Evolutionary conservation across 441 rosid species (phyloP), one percentile per base, ranked within the genome.

Genomic region (Adansonia gregorii): DNA sequence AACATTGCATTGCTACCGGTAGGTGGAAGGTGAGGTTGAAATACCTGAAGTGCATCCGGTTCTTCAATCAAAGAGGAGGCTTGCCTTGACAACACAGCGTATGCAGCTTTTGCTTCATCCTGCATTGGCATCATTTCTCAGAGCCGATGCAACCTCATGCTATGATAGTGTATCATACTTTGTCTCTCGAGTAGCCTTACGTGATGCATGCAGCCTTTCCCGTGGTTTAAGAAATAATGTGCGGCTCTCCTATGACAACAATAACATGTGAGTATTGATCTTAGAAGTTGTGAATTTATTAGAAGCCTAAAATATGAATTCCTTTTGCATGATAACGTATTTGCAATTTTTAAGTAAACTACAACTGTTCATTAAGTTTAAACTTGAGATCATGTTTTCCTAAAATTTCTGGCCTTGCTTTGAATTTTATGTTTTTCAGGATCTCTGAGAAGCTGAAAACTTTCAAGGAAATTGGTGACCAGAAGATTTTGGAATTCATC

Each of bases 51-150:
- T 85, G 35, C 82, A 19, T 3, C 89, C 85, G 24, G n/a, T 79
- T 60, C 78, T 81, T 72, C 86, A 88, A 65, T 79, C 92, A 74
- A 94, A 87, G 86, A 87, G 90, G 84, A 92, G 98, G 83, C 89
- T 93, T 73, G 74, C 89, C 72, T 67, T 85, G 82, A 86, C 94
- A 20, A 88, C 90, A 70, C 90, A 90, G 79, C 94, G 90, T 72
- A 88, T 88, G 90, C 98, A 93, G 83, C 87, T 86, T 73, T 83
- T 94, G 70, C 73, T 27, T 27, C 35, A 27, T 49, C 86, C 89
- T 72, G 77, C 87, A 20, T 87, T 87, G 22, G 78, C 82, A 41
- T 64, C 78, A 72, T 46, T 79, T 69, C 78, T 85, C 35, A 27
- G 35, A 27, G 86, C 85, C 74, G 80, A 82, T 76, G 81, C 80